These are phyloP conservation scores for Stereum hirsutum DNA, from an alignment of 1,284 basidiomycete genomes.

Conservation along the genomic window DNA sequence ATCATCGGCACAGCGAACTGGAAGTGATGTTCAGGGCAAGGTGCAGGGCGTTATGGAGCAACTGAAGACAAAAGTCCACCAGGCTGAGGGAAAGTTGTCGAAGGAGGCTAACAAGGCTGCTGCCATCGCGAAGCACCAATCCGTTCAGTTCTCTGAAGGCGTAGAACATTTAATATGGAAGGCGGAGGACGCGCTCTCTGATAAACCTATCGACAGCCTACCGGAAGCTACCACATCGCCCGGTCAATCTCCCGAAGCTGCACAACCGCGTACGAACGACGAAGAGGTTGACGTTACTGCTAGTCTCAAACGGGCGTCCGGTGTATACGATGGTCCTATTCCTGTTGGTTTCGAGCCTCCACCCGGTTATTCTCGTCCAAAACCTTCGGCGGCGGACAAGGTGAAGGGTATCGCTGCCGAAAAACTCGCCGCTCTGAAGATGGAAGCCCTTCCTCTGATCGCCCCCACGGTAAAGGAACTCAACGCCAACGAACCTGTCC, in stretches of 20 bases:
- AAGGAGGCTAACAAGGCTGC: conserved; percentile 31
- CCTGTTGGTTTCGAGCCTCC: conserved; percentile 90
- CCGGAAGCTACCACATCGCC: conserved; percentile 24
- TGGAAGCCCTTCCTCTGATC: conserved; percentile 59
- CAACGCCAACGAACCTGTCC: conserved; percentile 74
- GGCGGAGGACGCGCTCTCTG: conserved; percentile 60
- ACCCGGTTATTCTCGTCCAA: conserved; percentile 68
- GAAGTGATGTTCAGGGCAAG: conserved; percentile 34
- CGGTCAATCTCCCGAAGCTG: conserved; percentile 21
- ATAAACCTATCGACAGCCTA: conserved; percentile 25
- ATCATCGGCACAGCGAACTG: conserved; percentile 24
- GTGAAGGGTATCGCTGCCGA: no score
- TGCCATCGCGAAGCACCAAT: conserved; percentile 37
- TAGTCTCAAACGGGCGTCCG: conserved; percentile 27
- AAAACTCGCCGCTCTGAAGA: conserved; percentile 25
- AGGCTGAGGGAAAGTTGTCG: conserved; percentile 27
- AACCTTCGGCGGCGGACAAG: conserved; percentile 22
- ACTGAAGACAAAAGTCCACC: conserved; percentile 42
- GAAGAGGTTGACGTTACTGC: conserved; percentile 17
- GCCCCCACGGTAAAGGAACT: conserved; percentile 77
- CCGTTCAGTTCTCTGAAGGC: conserved; percentile 48
- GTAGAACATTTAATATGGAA: conserved; percentile 55
- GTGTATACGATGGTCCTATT: conserved; percentile 65
- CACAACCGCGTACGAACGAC: conserved; percentile 14
- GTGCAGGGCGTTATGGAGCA: conserved; percentile 35